These are phyloP conservation scores for Nakaseomyces nivariensis DNA, from an alignment of 1,139 yeast genomes.

Conservation along the genomic window DNA sequence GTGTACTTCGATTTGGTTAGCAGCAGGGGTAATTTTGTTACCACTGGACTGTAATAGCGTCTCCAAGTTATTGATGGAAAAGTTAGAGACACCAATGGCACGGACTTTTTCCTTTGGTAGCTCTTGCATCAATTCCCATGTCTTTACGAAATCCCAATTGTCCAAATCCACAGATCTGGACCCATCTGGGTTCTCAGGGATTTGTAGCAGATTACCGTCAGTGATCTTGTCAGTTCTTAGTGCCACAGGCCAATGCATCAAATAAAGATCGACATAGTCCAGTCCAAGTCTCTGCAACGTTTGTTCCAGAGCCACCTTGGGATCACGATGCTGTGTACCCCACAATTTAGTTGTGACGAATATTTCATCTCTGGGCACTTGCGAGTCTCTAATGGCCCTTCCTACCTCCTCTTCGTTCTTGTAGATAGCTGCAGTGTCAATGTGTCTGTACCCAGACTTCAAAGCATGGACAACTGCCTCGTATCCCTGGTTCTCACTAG, in stretches of 20 bases:
- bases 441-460: constrained; percentile 63
- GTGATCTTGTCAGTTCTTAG: constrained; percentile 36
- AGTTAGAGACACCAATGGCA: constrained; percentile 74
- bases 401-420: constrained; percentile 64
- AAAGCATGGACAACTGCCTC: constrained; percentile 55
- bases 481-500: constrained; percentile 51
- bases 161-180: constrained; percentile 32
- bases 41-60: constrained; percentile 41
- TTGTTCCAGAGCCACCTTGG: constrained; percentile 46
- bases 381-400: constrained; percentile 51
- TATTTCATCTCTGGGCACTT: constrained; percentile 58
- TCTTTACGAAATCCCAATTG: constrained; percentile 48
- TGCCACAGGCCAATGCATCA: constrained; percentile 81
- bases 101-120: constrained; percentile 47
- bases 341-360: constrained; percentile 77
- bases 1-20: constrained; percentile 64
- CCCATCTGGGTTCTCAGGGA: constrained; percentile 39
- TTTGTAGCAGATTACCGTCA: constrained; percentile 28
- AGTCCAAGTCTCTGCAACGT: constrained; percentile 58
- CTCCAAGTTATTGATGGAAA: constrained; percentile 44
- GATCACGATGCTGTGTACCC: constrained; percentile 55
- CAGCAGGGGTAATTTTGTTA: constrained; percentile 51
- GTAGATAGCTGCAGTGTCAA: constrained; percentile 68
- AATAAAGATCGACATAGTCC: constrained; percentile 72
- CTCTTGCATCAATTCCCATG: constrained; percentile 61